These are phyloP conservation scores for Delitschia confertaspora DNA, from an alignment of 495 filamentous ascomycete genomes.

Conservation along the genomic window DNA sequence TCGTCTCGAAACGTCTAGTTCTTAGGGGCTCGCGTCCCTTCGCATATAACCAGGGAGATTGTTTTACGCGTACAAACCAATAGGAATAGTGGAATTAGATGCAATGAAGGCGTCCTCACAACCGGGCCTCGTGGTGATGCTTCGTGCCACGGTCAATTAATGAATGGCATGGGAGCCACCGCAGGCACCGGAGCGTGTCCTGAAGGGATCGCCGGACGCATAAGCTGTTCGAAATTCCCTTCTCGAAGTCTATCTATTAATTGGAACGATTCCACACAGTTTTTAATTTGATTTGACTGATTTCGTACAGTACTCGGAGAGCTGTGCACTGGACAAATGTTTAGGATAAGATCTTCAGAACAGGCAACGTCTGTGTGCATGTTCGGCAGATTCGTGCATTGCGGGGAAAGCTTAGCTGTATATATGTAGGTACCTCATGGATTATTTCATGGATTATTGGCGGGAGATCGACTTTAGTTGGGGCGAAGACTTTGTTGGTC, in stretches of 20 bases:
- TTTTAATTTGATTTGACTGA: too few relatives aligned
- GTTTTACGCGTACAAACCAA: constrained; percentile 18
- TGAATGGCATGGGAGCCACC: too few relatives aligned
- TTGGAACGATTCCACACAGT: too few relatives aligned
- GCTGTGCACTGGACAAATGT: too few relatives aligned
- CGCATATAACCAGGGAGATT: constrained; percentile 21
- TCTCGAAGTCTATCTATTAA: too few relatives aligned
- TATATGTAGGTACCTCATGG: constrained; percentile 4
- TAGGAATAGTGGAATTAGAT: background rate
- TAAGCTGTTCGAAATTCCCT: too few relatives aligned
- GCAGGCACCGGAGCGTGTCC: too few relatives aligned
- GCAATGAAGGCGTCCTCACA: constrained; percentile 19
- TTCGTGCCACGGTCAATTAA: constrained; percentile 11
- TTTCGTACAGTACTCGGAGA: too few relatives aligned
- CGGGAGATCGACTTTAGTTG: constrained; percentile 18
- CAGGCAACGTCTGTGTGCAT: constrained; percentile 10
- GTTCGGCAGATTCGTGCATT: constrained; percentile 26
- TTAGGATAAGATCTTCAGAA: too few relatives aligned
- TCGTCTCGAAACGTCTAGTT: constrained; percentile 8
- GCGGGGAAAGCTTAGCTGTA: constrained; percentile 25
- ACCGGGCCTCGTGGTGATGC: constrained; percentile 12
- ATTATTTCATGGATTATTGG: background rate
- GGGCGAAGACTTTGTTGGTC: too few relatives aligned
- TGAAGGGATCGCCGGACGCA: too few relatives aligned
- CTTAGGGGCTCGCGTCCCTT: constrained; percentile 6